A percentile compares a stretch with the other conserved stretches of the same genome.
These are phyloP conservation scores for Grosmannia huntii DNA, from an alignment of 2,329 filamentous ascomycete species.

Conservation along the genomic window DNA sequence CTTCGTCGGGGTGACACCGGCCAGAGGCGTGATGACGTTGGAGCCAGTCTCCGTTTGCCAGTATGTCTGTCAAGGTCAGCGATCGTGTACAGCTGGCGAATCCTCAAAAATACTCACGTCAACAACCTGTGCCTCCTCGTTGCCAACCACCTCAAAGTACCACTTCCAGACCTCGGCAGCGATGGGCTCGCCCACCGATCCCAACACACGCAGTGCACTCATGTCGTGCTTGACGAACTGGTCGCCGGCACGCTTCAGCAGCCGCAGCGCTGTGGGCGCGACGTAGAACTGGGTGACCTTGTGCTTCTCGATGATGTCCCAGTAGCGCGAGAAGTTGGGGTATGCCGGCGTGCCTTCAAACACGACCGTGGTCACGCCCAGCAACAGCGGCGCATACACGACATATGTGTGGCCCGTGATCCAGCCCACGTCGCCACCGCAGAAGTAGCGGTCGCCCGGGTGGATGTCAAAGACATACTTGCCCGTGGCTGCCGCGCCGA, in stretches of 20 bases:
- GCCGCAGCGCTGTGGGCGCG: slow-evolving; percentile 79
- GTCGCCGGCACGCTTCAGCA: slow-evolving; percentile 91
- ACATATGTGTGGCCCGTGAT: slow-evolving; percentile 98
- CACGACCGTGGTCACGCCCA: slow-evolving; percentile 88
- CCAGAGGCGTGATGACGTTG: slow-evolving; percentile 87
- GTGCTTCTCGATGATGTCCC: slow-evolving; percentile 95
- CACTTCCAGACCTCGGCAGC: slow-evolving; percentile 98
- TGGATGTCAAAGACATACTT: slow-evolving; percentile 99
- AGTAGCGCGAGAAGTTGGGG: slow-evolving; percentile 95
- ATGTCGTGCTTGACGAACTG: slow-evolving; percentile 83
- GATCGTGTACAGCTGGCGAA: too few relatives aligned
- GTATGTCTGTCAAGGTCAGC: slow-evolving; percentile 61
- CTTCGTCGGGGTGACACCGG: slow-evolving; percentile 90
- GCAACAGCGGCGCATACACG: slow-evolving; percentile 85
- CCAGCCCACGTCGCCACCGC: slow-evolving; percentile 96
- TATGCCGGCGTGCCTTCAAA: slow-evolving; percentile 98
- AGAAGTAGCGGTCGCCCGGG: slow-evolving; percentile 87
- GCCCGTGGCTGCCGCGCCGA: slow-evolving; percentile 84
- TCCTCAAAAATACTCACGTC: slow-evolving; percentile 52
- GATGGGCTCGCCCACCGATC: slow-evolving; percentile 94
- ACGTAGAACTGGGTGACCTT: slow-evolving; percentile 97
- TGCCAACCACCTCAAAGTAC: slow-evolving; percentile 93
- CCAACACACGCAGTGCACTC: slow-evolving; percentile 78
- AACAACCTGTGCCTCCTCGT: slow-evolving; percentile 83
- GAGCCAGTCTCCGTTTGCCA: slow-evolving; percentile 99